Base-by-base conservation (phyloP, 768 basidiomycete species). In the Tulasnella sp. region DNA sequence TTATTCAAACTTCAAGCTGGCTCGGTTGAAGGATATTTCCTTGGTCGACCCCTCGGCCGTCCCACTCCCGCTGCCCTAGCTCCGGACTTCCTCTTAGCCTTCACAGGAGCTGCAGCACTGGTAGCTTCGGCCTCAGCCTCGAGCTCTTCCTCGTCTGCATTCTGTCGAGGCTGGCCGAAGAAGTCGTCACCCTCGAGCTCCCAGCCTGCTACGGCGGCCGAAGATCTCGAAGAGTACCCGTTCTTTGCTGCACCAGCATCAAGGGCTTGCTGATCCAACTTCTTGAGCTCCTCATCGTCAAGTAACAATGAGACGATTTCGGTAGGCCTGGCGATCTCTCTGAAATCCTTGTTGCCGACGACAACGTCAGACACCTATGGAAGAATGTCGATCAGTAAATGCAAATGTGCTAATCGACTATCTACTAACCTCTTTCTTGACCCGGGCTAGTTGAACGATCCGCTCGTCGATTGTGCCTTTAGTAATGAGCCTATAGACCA, bases 361-460 rank as follows among this genome's bases (percentile, higher is more conserved):
- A 99, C 96, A 61, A 97, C 94, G 66, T 99, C 96, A 82, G 98
- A 96, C 3, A 98, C 93, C 91, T 93, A 61, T 8, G n/a, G 43
- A 29, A 60, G 31, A 58, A 12, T 31, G 21, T 19, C 58, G 53
- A 8, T 44, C n/a, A 29, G 42, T 54, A 3, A 22, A 15, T 10
- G n/a, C 19, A 31, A n/a, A 43, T 2, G 19, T 9, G 44, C 22
- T 55, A 27, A 2, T 21, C 15, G 4, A 19, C 22, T 19, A n/a
- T 54, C 3, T 12, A 38, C 17, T 72, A 66, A 90, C 92, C 68
- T 96, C 92, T 81, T 96, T 96, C 76, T 96, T 96, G 60, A 92
- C 91, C 49, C 94, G 81, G 3, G 96, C 93, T 53, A 99, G 76
- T 71, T 94, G 90, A 21, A 99, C 81, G 65, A 99, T 99, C 2